Evolutionary conservation across 2,329 filamentous ascomycete genomes (phyloP).

Genomic region (Hymenoscyphus scutula): DNA sequence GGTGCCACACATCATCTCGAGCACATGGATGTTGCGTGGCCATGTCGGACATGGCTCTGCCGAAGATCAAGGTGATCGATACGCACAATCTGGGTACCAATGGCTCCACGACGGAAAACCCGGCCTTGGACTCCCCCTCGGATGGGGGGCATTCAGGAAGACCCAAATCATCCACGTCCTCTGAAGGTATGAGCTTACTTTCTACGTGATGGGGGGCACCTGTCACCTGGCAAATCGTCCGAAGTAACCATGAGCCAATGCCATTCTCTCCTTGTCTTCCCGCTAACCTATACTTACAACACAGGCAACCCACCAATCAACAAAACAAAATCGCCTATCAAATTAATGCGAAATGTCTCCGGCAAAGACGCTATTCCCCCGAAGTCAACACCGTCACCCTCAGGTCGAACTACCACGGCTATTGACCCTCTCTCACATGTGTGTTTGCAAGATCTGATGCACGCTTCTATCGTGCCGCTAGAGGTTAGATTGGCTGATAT

Average conservation of each 20-base stretch:
- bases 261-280: slow-evolving; percentile 16
- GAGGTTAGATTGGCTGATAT: slow-evolving; percentile 23
- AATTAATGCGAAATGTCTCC: slow-evolving; percentile 28
- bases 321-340: slow-evolving; percentile 31
- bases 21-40: slow-evolving; percentile 27
- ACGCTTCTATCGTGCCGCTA: slow-evolving; percentile 3
- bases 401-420: slow-evolving; percentile 38
- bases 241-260: not conserved
- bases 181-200: slow-evolving; percentile 31
- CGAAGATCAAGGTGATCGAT: slow-evolving; percentile 35
- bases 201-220: not conserved
- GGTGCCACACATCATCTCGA: not conserved
- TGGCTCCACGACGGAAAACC: slow-evolving; percentile 21
- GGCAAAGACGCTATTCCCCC: slow-evolving; percentile 28
- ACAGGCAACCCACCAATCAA: slow-evolving; percentile 30
- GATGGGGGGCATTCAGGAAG: slow-evolving; percentile 30
- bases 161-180: slow-evolving; percentile 33
- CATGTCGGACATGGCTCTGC: slow-evolving; percentile 34
- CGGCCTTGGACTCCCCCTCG: slow-evolving; percentile 30
- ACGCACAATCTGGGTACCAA: slow-evolving; percentile 22
- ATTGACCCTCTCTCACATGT: slow-evolving; percentile 66
- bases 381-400: slow-evolving; percentile 21
- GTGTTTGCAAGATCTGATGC: slow-evolving; percentile 2
- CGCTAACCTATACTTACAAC: slow-evolving; percentile 23
- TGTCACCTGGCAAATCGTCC: not conserved